phyloP scores from a whole-genome alignment of 2,329 filamentous ascomycete genomes.

The Thermomyces lanuginosus region DNA sequence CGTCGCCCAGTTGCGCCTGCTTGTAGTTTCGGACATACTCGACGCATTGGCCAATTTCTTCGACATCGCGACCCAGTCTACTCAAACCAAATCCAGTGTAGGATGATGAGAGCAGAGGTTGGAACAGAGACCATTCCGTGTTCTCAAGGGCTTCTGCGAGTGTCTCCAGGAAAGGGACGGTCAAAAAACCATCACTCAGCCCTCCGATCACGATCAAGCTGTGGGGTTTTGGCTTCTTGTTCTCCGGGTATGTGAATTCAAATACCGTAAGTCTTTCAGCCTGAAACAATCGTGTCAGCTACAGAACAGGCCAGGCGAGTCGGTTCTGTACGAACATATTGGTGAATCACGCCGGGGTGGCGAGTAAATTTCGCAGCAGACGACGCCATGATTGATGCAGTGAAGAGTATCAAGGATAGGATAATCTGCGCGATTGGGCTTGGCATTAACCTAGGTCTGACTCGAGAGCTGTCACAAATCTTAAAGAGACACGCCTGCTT shows the following conservation, averaged over 20 bases:
- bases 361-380: too few species aligned
- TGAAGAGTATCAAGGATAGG: too few species aligned
- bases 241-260: slow-evolving; percentile 18
- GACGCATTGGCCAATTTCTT: slow-evolving; percentile 37
- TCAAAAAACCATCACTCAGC: slow-evolving; percentile 40
- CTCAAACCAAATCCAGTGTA: slow-evolving; percentile 40
- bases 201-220: slow-evolving; percentile 44
- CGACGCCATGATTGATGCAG: too few species aligned
- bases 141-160: slow-evolving; percentile 34
- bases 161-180: slow-evolving; percentile 36
- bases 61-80: slow-evolving; percentile 37
- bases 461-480: too few species aligned
- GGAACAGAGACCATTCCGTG: slow-evolving; percentile 37
- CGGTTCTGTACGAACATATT: too few species aligned
- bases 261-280: slow-evolving; percentile 25
- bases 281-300: slow-evolving; percentile 10
- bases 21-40: slow-evolving; percentile 32
- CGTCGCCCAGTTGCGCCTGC: slow-evolving; percentile 5
- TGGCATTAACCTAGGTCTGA: too few species aligned
- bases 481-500: too few species aligned
- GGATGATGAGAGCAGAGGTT: slow-evolving; percentile 35
- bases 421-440: too few species aligned
- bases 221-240: slow-evolving; percentile 21
- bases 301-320: too few species aligned
- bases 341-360: too few species aligned